Percentiles rank a stretch among this genome's conserved stretches.
Evolutionary conservation across 2,329 filamentous ascomycete species (phyloP).

Genomic region (Aspergillus ochraceoroseus): DNA sequence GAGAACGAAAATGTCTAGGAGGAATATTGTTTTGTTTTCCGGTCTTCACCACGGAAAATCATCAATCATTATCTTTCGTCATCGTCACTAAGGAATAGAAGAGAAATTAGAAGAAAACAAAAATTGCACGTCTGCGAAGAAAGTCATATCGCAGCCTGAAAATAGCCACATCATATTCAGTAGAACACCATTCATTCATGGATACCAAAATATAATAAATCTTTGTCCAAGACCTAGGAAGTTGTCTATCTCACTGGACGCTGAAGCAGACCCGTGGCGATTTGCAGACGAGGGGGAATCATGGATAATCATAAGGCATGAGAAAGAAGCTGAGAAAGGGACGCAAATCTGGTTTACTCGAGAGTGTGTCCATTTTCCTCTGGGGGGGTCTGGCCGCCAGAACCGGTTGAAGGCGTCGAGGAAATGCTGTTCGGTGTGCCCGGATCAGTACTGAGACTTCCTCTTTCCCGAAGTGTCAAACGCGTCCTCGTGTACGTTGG

Average conservation of each 20-base stretch:
- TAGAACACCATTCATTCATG: too few species aligned
- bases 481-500: constrained; percentile 36
- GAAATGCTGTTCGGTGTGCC: constrained; percentile 22
- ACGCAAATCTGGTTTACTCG: too few species aligned
- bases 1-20: too few species aligned
- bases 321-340: too few species aligned
- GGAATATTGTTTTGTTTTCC: not conserved
- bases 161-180: too few species aligned
- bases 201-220: too few species aligned
- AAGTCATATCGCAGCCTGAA: too few species aligned
- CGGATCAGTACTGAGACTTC: constrained; percentile 27
- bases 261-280: too few species aligned
- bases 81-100: constrained; percentile 13
- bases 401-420: constrained; percentile 15
- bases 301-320: too few species aligned
- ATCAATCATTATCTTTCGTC: constrained; percentile 22
- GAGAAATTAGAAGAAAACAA: not conserved
- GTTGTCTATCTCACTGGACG: too few species aligned
- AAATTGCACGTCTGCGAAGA: constrained; percentile 1
- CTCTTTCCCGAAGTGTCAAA: constrained; percentile 29
- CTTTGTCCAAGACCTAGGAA: too few species aligned
- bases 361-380: constrained; percentile 20
- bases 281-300: too few species aligned
- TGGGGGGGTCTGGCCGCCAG: constrained; percentile 17
- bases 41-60: constrained; percentile 10